These are phyloP conservation scores for Alliaria petiolata DNA, from an alignment of 345 rosid species.

Conservation along the genomic window DNA sequence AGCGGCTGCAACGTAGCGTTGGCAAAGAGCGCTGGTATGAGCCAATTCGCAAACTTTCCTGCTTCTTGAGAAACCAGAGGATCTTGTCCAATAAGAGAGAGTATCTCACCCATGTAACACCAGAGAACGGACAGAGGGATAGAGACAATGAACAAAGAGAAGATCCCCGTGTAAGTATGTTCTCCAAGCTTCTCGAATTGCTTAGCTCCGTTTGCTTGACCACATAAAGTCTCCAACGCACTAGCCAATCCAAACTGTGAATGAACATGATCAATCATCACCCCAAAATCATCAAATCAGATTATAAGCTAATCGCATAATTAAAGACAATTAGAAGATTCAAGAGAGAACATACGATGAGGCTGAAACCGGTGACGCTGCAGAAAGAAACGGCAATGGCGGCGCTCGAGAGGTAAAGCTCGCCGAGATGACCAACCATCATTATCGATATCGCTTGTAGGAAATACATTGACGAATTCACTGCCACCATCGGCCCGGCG, in stretches of 20 bases:
- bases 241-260: slow-evolving; percentile 73
- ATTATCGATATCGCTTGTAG: slow-evolving; percentile 54
- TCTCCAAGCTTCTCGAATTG: slow-evolving; percentile 52
- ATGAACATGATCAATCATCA: no score
- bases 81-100: slow-evolving; percentile 53
- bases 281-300: no score
- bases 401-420: slow-evolving; percentile 67
- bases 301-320: no score
- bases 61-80: slow-evolving; percentile 55
- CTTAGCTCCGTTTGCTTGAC: slow-evolving; percentile 77
- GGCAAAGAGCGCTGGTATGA: slow-evolving; percentile 55
- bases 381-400: slow-evolving; percentile 67
- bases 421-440: slow-evolving; percentile 85
- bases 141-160: slow-evolving; percentile 39
- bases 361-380: slow-evolving; percentile 66
- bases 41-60: slow-evolving; percentile 47
- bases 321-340: no score
- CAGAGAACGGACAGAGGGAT: slow-evolving; percentile 54
- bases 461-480: slow-evolving; percentile 44
- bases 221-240: slow-evolving; percentile 75
- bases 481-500: slow-evolving; percentile 73
- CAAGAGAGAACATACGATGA: slow-evolving; percentile 46
- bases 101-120: slow-evolving; percentile 48
- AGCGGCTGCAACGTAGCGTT: slow-evolving; percentile 54
- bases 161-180: slow-evolving; percentile 53